Base-by-base conservation (phyloP, 2,329 filamentous ascomycete species). In the Dothistroma pini region DNA sequence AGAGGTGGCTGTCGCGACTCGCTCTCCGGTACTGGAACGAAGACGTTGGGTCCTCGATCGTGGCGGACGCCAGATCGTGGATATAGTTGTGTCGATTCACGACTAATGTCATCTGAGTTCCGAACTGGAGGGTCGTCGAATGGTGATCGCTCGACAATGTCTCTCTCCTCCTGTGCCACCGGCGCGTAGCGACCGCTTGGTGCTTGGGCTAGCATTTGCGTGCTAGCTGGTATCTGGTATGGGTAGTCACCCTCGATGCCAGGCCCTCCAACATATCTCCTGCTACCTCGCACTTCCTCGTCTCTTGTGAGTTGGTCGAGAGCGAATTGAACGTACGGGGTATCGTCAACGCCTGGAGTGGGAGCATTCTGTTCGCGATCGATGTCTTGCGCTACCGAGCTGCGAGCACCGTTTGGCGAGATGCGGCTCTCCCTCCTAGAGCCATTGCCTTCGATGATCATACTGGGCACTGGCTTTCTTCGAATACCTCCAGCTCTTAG, bases 251-350 rank as follows among this genome's bases (percentile, higher is more conserved):
- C 66, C 32, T 68, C 61, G 21, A 62, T 53, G n/a, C 65, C 67
- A 38, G 61, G 58, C n/a, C 59, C 67, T 47, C 61, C 60, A 41
- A 57, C 81, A 56, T 84, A 81, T 66, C 83, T 77, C 58, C 80
- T 78, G 58, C 82, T 79, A 10, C 83, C 81, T 60, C 80, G 77
- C 6, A 86, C 81, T 62, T 90, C 86, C 60, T 87, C 87, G 69
- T 89, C 85, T 53, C 89, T 82, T 6, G 91, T 96, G 68, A 97
- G 79, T 64, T 93, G 91, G 65, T 96, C 90, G 64, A 97, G 86
- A 47, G 93, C 93, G 74, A 95, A 96, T 65, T 89, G 89, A 65
- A 97, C 90, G 75, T 93, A 96, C 0, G 91, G 92, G 9, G 87
- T 89, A 71, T 96, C 89, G 70, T 96, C 92, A 44, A 91, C 80